phyloP scores from a whole-genome alignment of 2,329 filamentous ascomycete species.

The Aspergillus novofumigatus region DNA sequence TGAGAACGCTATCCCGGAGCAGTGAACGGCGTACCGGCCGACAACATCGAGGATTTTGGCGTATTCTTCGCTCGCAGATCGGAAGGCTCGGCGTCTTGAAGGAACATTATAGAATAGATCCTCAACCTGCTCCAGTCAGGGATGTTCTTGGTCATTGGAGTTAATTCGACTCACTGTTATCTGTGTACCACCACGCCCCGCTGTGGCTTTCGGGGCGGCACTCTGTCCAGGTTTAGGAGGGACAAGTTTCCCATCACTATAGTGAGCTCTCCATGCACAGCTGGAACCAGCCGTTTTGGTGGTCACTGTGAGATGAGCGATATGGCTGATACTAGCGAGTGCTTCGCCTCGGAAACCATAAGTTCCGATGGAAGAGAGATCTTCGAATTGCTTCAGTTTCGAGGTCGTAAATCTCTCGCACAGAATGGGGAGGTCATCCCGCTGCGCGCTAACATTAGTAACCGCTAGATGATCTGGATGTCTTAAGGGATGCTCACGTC shows the following conservation, averaged over 20 bases:
- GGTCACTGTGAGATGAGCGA: constrained; percentile 90
- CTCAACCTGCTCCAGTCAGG: constrained; percentile 57
- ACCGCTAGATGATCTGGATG: background rate
- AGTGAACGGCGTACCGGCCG: constrained; percentile 89
- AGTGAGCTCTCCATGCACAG: constrained; percentile 86
- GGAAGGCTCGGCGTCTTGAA: constrained; percentile 80
- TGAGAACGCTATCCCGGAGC: constrained; percentile 83
- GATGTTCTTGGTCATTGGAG: background rate
- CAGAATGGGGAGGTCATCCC: constrained; percentile 84
- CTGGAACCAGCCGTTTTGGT: constrained; percentile 86
- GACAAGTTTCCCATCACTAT: constrained; percentile 74
- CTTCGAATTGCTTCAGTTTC: constrained; percentile 90
- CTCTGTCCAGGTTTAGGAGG: constrained; percentile 84
- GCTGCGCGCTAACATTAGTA: constrained; percentile 48
- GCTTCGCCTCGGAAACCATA: constrained; percentile 99
- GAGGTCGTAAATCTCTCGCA: constrained; percentile 97
- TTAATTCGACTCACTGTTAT: constrained; percentile 61
- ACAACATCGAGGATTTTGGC: constrained; percentile 96
- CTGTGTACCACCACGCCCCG: constrained; percentile 84
- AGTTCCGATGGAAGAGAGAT: constrained; percentile 81
- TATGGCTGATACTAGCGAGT: constrained; percentile 95
- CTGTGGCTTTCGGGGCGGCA: constrained; percentile 79
- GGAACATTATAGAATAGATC: constrained; percentile 97
- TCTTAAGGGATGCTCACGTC: constrained; percentile 56
- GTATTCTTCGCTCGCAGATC: constrained; percentile 89